Evolutionary conservation across 148 eudicot species (phyloP).

Genomic region (Rhododendron griersonianum): DNA sequence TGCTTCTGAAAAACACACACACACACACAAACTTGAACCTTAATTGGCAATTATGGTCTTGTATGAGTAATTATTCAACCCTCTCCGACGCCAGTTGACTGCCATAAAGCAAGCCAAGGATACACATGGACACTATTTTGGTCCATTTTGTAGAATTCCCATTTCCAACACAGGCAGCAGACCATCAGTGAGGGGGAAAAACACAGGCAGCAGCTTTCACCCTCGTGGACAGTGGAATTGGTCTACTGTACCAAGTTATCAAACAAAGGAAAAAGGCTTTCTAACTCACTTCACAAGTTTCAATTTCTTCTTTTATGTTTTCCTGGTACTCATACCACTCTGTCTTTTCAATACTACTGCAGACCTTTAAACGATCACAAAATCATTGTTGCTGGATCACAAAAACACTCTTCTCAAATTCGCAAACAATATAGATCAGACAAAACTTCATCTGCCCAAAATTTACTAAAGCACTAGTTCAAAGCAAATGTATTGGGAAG

Average conservation of each 20-base stretch:
- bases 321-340: not conserved
- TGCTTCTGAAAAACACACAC: not conserved
- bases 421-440: not conserved
- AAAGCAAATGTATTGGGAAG: not conserved
- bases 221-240: not conserved
- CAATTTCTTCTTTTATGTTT: not conserved
- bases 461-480: not conserved
- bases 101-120: too few relatives aligned
- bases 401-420: not conserved
- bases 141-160: not conserved
- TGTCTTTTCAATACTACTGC: not conserved
- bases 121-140: too few relatives aligned
- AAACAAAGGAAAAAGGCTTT: not conserved
- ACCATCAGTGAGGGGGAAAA: not conserved
- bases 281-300: not conserved
- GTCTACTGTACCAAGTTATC: not conserved
- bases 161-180: not conserved
- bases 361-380: not conserved
- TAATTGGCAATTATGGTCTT: not conserved
- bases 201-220: not conserved
- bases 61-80: not conserved
- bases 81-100: not conserved
- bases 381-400: not conserved
- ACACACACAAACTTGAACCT: not conserved
- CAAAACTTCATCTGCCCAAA: not conserved